phyloP scores from a whole-genome alignment of 345 rosid species.

The Lenwebbia sp. region DNA sequence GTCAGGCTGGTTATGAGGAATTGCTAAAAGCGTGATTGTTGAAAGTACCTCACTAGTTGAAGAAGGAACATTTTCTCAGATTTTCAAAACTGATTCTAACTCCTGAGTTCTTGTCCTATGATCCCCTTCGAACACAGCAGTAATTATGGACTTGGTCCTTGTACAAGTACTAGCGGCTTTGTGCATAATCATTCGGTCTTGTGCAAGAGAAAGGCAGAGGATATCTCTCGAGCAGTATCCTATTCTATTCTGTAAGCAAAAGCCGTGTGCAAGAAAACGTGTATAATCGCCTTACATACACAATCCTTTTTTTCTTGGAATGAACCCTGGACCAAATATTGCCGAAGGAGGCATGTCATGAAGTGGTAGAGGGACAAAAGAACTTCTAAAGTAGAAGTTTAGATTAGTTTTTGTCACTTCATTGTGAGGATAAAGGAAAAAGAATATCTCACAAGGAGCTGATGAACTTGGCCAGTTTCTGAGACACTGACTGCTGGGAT shows the following conservation, averaged over 20 bases:
- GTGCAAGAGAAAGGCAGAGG: background rate
- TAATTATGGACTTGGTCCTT: background rate
- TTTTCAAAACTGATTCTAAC: background rate
- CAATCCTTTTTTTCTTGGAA: background rate
- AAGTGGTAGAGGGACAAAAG: background rate
- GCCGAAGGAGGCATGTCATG: background rate
- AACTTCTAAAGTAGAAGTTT: background rate
- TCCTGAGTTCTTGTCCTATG: background rate
- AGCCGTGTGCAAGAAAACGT: background rate
- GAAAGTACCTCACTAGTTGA: background rate
- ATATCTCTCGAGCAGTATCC: background rate
- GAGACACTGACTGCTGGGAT: conserved; percentile 23
- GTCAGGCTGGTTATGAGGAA: no score
- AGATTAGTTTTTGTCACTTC: background rate
- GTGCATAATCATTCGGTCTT: background rate
- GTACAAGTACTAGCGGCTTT: background rate
- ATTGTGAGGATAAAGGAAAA: background rate
- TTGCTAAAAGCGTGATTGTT: background rate
- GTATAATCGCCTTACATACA: background rate
- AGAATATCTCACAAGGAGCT: conserved; percentile 7
- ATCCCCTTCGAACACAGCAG: background rate
- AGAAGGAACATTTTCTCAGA: background rate
- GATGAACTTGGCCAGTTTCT: conserved; percentile 29
- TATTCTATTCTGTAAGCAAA: background rate
- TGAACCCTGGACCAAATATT: background rate